phyloP scores from a whole-genome alignment of 192 early-diverging fungal species.

The Entomortierella chlamydospora region DNA sequence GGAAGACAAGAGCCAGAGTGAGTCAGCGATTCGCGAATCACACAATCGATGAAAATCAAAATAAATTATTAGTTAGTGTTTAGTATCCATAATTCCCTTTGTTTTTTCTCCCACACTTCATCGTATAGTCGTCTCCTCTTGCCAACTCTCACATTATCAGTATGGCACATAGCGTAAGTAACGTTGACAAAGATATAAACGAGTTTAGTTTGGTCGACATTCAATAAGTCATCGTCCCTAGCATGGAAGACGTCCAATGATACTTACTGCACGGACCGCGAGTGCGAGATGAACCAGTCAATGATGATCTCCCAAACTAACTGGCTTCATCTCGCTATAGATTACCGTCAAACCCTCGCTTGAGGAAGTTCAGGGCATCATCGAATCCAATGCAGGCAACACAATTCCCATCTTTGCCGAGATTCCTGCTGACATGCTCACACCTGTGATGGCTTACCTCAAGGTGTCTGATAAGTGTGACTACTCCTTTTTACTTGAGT shows the following conservation, averaged over 20 bases:
- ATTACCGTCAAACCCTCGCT: slow-evolving; percentile 72
- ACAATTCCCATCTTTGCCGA: slow-evolving; percentile 92
- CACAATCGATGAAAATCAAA: slow-evolving; percentile 31
- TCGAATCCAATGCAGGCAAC: slow-evolving; percentile 76
- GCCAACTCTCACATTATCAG: background rate
- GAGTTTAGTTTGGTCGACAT: no score
- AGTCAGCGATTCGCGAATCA: slow-evolving; percentile 14
- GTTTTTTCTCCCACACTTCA: slow-evolving; percentile 2
- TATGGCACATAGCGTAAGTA: slow-evolving; percentile 27
- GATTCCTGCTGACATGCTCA: slow-evolving; percentile 92
- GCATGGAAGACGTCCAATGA: background rate
- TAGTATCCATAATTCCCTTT: background rate
- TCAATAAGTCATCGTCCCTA: background rate
- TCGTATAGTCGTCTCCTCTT: background rate
- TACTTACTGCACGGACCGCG: background rate
- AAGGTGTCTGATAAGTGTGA: slow-evolving; percentile 81
- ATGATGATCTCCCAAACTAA: background rate
- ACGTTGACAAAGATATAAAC: no score
- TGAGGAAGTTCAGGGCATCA: slow-evolving; percentile 73
- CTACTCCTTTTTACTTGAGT: slow-evolving; percentile 97
- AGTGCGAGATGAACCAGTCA: background rate
- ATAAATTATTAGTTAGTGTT: no score
- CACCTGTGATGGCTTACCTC: slow-evolving; percentile 96
- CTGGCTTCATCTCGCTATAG: slow-evolving; percentile 16
- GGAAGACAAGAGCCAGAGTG: slow-evolving; percentile 38